Evolutionary conservation across 148 eudicot genomes (phyloP), one percentile per base, ranked within the genome.

Genomic region (Hydrangea macrophylla): DNA sequence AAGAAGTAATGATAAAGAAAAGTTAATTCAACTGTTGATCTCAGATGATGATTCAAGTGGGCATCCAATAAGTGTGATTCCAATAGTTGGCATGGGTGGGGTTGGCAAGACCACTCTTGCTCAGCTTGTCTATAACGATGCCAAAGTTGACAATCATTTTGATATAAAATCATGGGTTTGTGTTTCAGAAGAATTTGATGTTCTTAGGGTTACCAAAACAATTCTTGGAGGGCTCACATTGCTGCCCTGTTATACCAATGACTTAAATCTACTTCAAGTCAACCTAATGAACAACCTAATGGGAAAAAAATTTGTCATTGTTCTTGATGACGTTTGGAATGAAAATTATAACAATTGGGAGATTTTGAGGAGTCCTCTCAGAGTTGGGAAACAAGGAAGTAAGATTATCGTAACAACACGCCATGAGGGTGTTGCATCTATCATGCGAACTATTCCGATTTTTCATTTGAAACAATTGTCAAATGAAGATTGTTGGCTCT

Each of bases 321-420:
- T 74, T 7, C 40, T 74, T 15, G 77, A 74, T 40, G 77, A 74
- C 53, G 30, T 30, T 1, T 74, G 77, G 77, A 60, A 32, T 55
- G 66, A 67, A 0, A 9, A 13, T 6, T 24, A 55, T 6, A 25
- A 27, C 17, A 15, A 51, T 9, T 48, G 76, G 58, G 18, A 26
- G 13, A 3, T 11, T 6, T 12, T 55, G 5, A 10, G 32, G 11
- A 1, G 25, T 9, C 56, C 56, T n/a, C 23, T 53, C 24, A 20
- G 28, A 20, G 23, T 2, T 53, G 56, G 56, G 23, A 27, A 25
- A 15, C 56, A 0, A 2, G 56, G 23, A 53, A 53, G 56, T 53
- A 53, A 22, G 9, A 53, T 53, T 9, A 23, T 53, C 1, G 56
- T 53, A 7, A 53, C 56, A 0, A 53, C 56, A 20, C 58, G 58